Base-by-base conservation (phyloP, 164 flowering plant genomes). In the Chimonanthus praecox region DNA sequence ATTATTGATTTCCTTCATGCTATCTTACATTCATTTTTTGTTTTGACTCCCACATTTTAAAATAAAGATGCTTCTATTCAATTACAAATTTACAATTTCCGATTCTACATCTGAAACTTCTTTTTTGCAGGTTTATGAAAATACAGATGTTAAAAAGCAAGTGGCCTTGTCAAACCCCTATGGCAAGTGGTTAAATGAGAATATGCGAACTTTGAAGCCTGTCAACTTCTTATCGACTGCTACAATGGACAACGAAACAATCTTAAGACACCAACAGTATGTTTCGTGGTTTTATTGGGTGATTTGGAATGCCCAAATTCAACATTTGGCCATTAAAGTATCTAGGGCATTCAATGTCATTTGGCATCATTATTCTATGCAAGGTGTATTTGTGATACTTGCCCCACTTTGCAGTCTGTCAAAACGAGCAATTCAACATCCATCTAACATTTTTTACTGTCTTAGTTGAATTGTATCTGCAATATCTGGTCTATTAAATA, bases 121-220 rank as follows among this genome's bases (percentile, higher is more conserved):
- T 70, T 70, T 71, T 74, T 4, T 78, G 67, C 83, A 96, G 99
- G 98, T 96, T 58, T 96, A 78, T 83, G 99, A 96, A 80, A 96
- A 96, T 79, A 91, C 99, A 15, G 99, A 94, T 75, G 98, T 96
- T 64, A 96, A 96, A 82, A 96, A 87, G 81, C 84, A 87, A 75
- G 92, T 92, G 47, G 98, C 99, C 44, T 79, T 78, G 66, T 83
- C 84, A 65, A 80, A 90, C 80, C 97, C 99, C 20, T 96, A 94
- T 82, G 95, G 97, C 18, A 85, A 86, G 80, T 96, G 98, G 99
- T 74, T 94, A 68, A 80, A 72, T 70, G 97, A 94, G 84, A 90
- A 87, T 68, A 73, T 92, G 85, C 90, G 93, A 71, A 74, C 89
- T 49, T 75, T 96, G 82, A 87, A 89, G 81, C 84, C 97, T 78